Conservation (phyloP, 306 rosid species). For the Prunus davidiana region DNA sequence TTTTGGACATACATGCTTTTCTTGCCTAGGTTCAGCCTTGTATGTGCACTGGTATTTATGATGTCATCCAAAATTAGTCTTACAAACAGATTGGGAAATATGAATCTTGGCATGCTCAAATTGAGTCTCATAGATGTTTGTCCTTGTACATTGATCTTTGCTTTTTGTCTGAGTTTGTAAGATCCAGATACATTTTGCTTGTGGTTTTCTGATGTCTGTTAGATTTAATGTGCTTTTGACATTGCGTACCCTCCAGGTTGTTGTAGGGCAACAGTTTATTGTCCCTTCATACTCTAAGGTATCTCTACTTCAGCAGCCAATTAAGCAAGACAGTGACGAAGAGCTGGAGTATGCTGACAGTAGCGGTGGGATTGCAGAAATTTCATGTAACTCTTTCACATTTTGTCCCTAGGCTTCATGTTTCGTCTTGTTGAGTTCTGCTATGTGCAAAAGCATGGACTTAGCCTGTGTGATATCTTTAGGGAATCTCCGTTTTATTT, state of each 20-base stretch:
- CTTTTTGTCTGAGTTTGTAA: neutral
- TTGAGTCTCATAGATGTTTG: neutral
- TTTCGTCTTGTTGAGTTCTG: constrained; percentile 14
- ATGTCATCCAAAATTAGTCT: neutral
- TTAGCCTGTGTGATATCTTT: neutral
- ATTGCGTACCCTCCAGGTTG: constrained; percentile 62
- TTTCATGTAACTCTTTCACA: constrained; percentile 26
- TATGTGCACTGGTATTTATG: neutral
- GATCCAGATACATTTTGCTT: constrained; percentile 13
- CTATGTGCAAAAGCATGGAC: constrained; percentile 2
- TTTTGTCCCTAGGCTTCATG: neutral
- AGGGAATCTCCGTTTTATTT: neutral
- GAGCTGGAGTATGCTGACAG: constrained; percentile 96
- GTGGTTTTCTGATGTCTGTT: constrained; percentile 14
- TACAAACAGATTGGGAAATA: neutral
- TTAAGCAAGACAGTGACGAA: constrained; percentile 91
- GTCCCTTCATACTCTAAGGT: constrained; percentile 85
- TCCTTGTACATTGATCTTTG: neutral
- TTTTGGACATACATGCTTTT: neutral
- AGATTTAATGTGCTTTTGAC: constrained; percentile 16
- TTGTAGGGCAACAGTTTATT: constrained; percentile 64
- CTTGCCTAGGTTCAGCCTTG: neutral
- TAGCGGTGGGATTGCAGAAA: constrained; percentile 62
- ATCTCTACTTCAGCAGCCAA: constrained; percentile 81
- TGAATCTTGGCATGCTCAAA: neutral